These are phyloP conservation scores for Lagerstroemia speciosa DNA, from an alignment of 345 rosid genomes.

Conservation along the genomic window DNA sequence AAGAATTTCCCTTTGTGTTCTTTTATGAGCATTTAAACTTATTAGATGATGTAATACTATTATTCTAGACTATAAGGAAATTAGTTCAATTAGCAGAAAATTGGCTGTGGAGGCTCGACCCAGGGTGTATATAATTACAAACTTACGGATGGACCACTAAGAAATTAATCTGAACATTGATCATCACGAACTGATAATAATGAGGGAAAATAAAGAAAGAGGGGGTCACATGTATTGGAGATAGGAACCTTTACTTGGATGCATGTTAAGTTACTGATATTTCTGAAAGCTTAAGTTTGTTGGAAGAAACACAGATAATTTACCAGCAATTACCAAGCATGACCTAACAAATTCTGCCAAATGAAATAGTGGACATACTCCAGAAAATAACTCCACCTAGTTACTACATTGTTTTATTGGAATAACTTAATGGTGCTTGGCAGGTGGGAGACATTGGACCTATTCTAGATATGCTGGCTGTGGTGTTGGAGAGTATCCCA, in stretches of 20 bases:
- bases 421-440: conserved; percentile 6
- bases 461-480: conserved; percentile 79
- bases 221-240: not conserved
- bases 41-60: not conserved
- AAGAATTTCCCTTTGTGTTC: conserved; percentile 9
- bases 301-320: not conserved
- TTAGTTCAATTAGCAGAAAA: not conserved
- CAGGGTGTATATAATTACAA: not conserved
- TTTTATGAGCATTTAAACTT: too few relatives aligned
- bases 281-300: not conserved
- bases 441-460: conserved; percentile 91
- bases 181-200: too few relatives aligned
- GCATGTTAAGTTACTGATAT: not conserved
- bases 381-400: not conserved
- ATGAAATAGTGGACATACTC: not conserved
- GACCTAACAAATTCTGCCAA: not conserved
- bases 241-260: not conserved
- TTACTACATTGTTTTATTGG: not conserved
- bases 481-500: conserved; percentile 65
- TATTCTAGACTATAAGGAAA: not conserved
- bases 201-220: not conserved
- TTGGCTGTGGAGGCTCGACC: not conserved
- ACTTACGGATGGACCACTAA: not conserved
- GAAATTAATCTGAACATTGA: not conserved
- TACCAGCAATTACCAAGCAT: not conserved